These are phyloP conservation scores for Fomitopsis schrenkii DNA, from an alignment of 1,284 basidiomycete genomes.

Conservation along the genomic window DNA sequence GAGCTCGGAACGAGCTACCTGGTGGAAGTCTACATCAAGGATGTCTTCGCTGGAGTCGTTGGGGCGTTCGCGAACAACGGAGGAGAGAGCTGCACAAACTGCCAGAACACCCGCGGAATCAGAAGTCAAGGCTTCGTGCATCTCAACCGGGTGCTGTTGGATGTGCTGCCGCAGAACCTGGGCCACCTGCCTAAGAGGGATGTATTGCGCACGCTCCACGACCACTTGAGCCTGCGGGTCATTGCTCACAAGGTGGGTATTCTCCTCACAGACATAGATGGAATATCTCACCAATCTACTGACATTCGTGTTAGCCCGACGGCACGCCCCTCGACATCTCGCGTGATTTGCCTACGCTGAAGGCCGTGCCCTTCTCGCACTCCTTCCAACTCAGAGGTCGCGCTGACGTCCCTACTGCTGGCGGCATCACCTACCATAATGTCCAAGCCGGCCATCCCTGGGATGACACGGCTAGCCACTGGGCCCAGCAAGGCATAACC, in stretches of 20 bases:
- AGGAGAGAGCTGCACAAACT: neutral
- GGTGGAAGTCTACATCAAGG: neutral
- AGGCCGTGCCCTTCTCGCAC: neutral
- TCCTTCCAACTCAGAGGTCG: neutral
- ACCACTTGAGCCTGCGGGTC: too few relatives aligned
- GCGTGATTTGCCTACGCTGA: neutral
- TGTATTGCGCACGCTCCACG: too few relatives aligned
- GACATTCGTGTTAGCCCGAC: neutral
- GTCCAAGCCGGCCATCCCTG: too few relatives aligned
- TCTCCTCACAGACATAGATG: too few relatives aligned
- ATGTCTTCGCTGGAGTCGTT: neutral
- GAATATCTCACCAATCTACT: too few relatives aligned
- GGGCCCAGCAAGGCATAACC: too few relatives aligned
- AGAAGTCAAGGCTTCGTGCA: neutral
- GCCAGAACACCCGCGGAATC: neutral
- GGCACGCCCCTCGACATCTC: neutral
- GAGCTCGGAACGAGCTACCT: neutral
- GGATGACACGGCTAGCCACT: too few relatives aligned
- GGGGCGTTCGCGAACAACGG: neutral
- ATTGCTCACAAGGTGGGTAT: neutral
- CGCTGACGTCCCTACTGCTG: neutral
- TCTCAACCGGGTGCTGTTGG: neutral
- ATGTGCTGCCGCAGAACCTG: too few relatives aligned
- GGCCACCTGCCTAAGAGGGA: too few relatives aligned
- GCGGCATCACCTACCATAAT: neutral